Conservation (phyloP, 2,329 filamentous ascomycete genomes). For the Orbilia javanica region DNA sequence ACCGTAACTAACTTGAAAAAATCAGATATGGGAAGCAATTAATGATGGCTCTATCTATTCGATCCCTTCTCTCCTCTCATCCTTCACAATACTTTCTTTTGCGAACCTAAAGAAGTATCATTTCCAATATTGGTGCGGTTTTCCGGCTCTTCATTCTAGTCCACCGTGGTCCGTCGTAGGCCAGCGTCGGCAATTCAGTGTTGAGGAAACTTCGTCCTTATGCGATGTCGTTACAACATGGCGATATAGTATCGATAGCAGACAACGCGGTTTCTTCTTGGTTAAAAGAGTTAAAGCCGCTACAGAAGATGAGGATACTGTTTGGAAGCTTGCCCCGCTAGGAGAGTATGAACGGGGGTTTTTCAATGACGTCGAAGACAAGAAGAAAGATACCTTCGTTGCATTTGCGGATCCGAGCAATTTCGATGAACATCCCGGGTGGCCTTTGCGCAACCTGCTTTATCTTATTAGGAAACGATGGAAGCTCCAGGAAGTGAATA, state of each 20-base stretch:
- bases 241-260: slow-evolving; percentile 82
- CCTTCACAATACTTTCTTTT: slow-evolving; percentile 89
- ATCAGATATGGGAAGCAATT: slow-evolving; percentile 98
- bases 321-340: slow-evolving; percentile 82
- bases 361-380: slow-evolving; percentile 77
- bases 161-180: slow-evolving; percentile 80
- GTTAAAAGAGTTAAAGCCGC: slow-evolving; percentile 76
- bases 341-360: slow-evolving; percentile 87
- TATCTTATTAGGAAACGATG: slow-evolving; percentile 86
- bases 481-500: slow-evolving; percentile 79
- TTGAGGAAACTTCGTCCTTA: slow-evolving; percentile 80
- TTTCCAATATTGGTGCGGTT: slow-evolving; percentile 98
- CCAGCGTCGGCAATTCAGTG: slow-evolving; percentile 71
- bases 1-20: slow-evolving; percentile 61
- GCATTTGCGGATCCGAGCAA: slow-evolving; percentile 94
- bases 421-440: slow-evolving; percentile 86
- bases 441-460: slow-evolving; percentile 91
- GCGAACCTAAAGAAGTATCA: slow-evolving; percentile 97
- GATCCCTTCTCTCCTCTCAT: slow-evolving; percentile 88
- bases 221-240: slow-evolving; percentile 89
- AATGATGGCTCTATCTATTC: slow-evolving; percentile 96
- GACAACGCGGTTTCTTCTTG: slow-evolving; percentile 96
- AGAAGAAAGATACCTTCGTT: slow-evolving; percentile 78
- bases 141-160: slow-evolving; percentile 90
- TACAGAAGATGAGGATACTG: slow-evolving; percentile 63